Percentiles rank a stretch among this genome's conserved stretches.
Evolutionary conservation across 2,329 filamentous ascomycete species (phyloP).

Genomic region (Phialophora tarda): DNA sequence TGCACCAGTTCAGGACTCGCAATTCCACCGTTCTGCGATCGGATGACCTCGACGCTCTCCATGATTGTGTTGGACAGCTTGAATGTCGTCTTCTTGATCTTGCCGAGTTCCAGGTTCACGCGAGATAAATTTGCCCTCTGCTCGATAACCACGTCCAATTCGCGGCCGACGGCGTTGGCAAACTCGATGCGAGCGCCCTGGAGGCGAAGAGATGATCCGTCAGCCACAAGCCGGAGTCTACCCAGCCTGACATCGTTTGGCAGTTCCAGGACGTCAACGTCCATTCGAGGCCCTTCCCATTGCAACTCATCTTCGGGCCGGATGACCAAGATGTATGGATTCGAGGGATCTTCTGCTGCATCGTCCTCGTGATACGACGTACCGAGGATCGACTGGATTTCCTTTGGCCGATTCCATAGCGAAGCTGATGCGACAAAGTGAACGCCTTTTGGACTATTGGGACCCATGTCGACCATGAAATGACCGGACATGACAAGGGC

Average conservation of each 20-base stretch:
- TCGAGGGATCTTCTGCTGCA: constrained; percentile 71
- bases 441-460: constrained; percentile 73
- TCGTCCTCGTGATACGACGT: constrained; percentile 76
- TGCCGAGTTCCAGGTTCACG: constrained; percentile 87
- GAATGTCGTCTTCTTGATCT: constrained; percentile 94
- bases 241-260: constrained; percentile 84
- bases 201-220: constrained; percentile 79
- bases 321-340: constrained; percentile 85
- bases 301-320: constrained; percentile 76
- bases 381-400: constrained; percentile 84
- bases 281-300: constrained; percentile 81
- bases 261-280: constrained; percentile 74
- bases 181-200: constrained; percentile 80
- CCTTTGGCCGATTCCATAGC: constrained; percentile 74
- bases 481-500: constrained; percentile 81
- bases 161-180: constrained; percentile 76
- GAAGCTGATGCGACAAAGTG: constrained; percentile 85
- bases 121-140: constrained; percentile 91
- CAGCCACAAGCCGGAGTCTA: constrained; percentile 84
- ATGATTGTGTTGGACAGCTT: constrained; percentile 98
- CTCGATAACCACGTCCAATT: constrained; percentile 87
- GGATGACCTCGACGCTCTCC: constrained; percentile 94
- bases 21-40: constrained; percentile 79
- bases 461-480: constrained; percentile 74
- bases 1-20: constrained; percentile 96